Percentiles rank a stretch among this genome's conserved stretches.
These are phyloP conservation scores for Durio zibethinus DNA, from an alignment of 345 rosid genomes.

Conservation along the genomic window DNA sequence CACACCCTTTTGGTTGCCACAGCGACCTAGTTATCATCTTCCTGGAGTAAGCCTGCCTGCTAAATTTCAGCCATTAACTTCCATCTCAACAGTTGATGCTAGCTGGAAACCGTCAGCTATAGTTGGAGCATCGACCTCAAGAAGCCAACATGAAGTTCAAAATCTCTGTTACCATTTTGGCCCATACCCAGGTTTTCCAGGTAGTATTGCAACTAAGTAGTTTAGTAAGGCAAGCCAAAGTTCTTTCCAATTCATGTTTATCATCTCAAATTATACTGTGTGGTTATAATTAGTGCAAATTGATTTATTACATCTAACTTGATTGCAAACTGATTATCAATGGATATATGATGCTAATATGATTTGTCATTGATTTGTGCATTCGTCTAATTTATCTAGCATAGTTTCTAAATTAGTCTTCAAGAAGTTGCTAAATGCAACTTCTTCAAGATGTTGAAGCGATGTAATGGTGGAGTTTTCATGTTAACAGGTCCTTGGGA, in stretches of 20 bases:
- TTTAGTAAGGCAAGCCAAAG: neutral
- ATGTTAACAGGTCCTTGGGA: conserved; percentile 34
- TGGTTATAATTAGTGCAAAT: neutral
- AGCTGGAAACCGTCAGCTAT: conserved; percentile 24
- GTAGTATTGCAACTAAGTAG: conserved; percentile 17
- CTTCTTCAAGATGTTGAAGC: neutral
- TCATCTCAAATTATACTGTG: neutral
- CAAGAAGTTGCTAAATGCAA: neutral
- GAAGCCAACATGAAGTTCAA: conserved; percentile 29
- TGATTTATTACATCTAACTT: neutral
- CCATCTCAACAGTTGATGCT: conserved; percentile 20
- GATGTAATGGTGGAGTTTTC: conserved; percentile 5
- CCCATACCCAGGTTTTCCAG: conserved; percentile 33
- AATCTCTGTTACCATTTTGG: conserved; percentile 27
- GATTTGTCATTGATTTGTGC: neutral
- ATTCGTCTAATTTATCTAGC: neutral
- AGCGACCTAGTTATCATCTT: conserved; percentile 22
- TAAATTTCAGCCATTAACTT: conserved; percentile 23
- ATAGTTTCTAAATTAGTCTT: neutral
- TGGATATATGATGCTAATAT: neutral
- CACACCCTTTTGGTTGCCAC: conserved; percentile 32
- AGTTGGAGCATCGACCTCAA: conserved; percentile 21
- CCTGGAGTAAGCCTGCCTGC: conserved; percentile 21
- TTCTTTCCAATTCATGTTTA: neutral
- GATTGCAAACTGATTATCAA: neutral